A percentile compares a stretch with the other conserved stretches of the same genome.
phyloP scores from a whole-genome alignment of 257 asterid genomes.

The Nicotiana otophora region DNA sequence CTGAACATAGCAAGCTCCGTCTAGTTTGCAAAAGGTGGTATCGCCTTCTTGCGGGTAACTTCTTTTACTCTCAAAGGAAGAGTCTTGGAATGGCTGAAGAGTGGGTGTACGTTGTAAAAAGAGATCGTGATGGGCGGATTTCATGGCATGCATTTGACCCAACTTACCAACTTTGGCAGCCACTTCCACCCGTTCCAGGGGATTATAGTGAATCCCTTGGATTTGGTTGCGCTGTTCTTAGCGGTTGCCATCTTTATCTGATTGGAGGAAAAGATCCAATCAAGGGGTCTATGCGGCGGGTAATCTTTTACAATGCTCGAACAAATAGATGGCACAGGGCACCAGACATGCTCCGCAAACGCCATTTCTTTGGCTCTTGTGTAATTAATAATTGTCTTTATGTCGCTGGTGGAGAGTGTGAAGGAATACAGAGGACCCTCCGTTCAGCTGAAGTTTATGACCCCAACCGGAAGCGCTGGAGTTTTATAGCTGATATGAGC shows the following conservation, averaged over 20 bases:
- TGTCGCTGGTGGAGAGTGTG: conserved; percentile 50
- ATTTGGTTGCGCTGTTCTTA: conserved; percentile 45
- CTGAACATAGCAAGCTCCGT: conserved; percentile 40
- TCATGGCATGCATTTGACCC: conserved; percentile 50
- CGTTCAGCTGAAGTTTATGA: conserved; percentile 41
- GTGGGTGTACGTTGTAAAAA: conserved; percentile 38
- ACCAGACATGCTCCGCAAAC: conserved; percentile 39
- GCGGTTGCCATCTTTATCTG: conserved; percentile 37
- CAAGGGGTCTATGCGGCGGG: conserved; percentile 38
- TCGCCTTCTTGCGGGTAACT: conserved; percentile 39
- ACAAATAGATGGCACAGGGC: conserved; percentile 49
- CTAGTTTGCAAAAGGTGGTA: conserved; percentile 45
- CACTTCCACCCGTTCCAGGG: conserved; percentile 42
- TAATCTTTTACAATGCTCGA: conserved; percentile 38
- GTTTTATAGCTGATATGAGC: conserved; percentile 38
- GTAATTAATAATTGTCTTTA: conserved; percentile 40
- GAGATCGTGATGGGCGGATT: conserved; percentile 42
- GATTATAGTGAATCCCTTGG: conserved; percentile 43
- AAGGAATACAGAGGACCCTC: conserved; percentile 38
- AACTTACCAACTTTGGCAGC: conserved; percentile 39
- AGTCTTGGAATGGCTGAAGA: conserved; percentile 45
- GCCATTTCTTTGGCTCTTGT: conserved; percentile 39
- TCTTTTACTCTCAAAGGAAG: conserved; percentile 34
- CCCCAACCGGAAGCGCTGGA: conserved; percentile 39
- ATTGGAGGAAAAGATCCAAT: conserved; percentile 45